Conservation (phyloP, 1,284 basidiomycete genomes). For the Cystodermella granulosa region DNA sequence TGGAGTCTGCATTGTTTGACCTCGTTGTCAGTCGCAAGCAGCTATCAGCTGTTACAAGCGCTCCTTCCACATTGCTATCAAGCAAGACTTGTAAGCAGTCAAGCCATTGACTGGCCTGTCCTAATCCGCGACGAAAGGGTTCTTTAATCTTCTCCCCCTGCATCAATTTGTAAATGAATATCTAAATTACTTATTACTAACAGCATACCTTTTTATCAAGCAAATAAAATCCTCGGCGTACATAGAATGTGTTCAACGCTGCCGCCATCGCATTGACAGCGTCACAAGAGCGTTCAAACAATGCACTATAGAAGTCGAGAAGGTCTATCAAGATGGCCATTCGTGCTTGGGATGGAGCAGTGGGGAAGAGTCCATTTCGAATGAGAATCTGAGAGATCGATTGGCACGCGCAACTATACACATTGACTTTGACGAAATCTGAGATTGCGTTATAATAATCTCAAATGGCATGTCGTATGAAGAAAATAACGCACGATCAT, state of each 20-base stretch:
- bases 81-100: slow-evolving; percentile 4
- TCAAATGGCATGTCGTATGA: no score
- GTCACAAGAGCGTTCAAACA: slow-evolving; percentile 21
- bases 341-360: slow-evolving; percentile 14
- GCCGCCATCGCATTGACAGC: slow-evolving; percentile 18
- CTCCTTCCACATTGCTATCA: slow-evolving; percentile 6
- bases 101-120: slow-evolving; percentile 23
- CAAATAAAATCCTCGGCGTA: slow-evolving; percentile 8
- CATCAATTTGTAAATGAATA: not conserved
- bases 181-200: not conserved
- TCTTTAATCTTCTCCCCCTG: slow-evolving; percentile 13
- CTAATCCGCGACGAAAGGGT: slow-evolving; percentile 17
- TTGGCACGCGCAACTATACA: slow-evolving; percentile 12
- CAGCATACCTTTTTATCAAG: slow-evolving; percentile 7
- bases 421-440: slow-evolving; percentile 14
- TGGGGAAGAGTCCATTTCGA: slow-evolving; percentile 19
- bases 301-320: slow-evolving; percentile 16
- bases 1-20: no score
- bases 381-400: slow-evolving; percentile 12
- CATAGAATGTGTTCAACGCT: slow-evolving; percentile 14
- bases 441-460: no score
- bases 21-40: no score
- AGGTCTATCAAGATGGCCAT: slow-evolving; percentile 19
- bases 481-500: no score
- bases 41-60: no score